These are phyloP conservation scores for Xylaria sp. DNA, from an alignment of 2,329 filamentous ascomycete species.

Conservation along the genomic window DNA sequence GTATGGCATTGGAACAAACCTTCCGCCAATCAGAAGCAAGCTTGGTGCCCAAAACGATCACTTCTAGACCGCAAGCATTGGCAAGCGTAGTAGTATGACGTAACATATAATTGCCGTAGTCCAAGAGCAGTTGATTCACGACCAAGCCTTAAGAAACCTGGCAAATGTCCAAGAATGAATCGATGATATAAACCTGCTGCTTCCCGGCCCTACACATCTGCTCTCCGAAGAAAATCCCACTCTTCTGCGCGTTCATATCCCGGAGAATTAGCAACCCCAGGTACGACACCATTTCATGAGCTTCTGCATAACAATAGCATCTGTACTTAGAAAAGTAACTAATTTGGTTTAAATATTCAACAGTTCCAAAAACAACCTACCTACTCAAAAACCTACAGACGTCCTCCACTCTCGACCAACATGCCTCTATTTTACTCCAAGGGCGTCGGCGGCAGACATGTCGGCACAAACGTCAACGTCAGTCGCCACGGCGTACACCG, in stretches of 20 bases:
- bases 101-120: constrained; percentile 8
- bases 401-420: background rate
- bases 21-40: constrained; percentile 12
- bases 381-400: background rate
- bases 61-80: background rate
- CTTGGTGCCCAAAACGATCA: background rate
- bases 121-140: constrained; percentile 10
- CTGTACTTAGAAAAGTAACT: background rate
- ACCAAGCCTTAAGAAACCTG: constrained; percentile 4
- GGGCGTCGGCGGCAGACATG: constrained; percentile 58
- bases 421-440: constrained; percentile 62
- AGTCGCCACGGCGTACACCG: constrained; percentile 58
- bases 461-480: constrained; percentile 60
- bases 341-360: background rate
- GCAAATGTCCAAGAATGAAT: background rate
- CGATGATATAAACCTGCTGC: constrained; percentile 8
- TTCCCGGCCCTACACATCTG: background rate
- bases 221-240: background rate
- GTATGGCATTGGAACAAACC: background rate
- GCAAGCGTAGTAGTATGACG: constrained; percentile 15
- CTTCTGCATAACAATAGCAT: background rate
- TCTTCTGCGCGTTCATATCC: background rate
- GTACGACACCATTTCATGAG: background rate
- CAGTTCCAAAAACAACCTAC: background rate
- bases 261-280: background rate